A percentile compares a stretch with the other conserved stretches of the same genome.
Conservation (phyloP, 768 basidiomycete genomes). For the Auriculariales sp. region DNA sequence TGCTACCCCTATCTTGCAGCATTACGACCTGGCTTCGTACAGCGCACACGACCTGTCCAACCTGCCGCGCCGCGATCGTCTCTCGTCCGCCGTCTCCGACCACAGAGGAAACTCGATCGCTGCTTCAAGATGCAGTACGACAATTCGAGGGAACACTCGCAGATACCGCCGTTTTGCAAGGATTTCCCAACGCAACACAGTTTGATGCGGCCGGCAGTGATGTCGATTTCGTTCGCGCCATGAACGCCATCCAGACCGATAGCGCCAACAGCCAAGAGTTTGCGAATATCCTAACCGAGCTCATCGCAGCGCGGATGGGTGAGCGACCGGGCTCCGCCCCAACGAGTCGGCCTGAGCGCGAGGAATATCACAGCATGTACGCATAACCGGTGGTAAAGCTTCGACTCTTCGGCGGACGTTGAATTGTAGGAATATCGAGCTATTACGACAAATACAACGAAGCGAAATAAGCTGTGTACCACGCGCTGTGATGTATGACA, state of each 20-base stretch:
- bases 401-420: too few relatives aligned
- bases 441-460: too few relatives aligned
- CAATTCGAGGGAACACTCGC: background rate
- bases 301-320: background rate
- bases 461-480: too few relatives aligned
- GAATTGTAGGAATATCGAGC: too few relatives aligned
- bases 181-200: background rate
- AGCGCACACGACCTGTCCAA: slow-evolving; percentile 48
- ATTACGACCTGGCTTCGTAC: slow-evolving; percentile 8
- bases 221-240: background rate
- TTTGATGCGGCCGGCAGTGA: background rate
- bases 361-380: too few relatives aligned
- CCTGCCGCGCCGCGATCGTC: slow-evolving; percentile 39
- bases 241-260: background rate
- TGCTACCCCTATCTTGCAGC: slow-evolving; percentile 8
- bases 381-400: too few relatives aligned
- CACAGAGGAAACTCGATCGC: background rate
- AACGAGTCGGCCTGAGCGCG: too few relatives aligned
- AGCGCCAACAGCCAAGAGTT: background rate
- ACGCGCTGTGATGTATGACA: too few relatives aligned
- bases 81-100: background rate
- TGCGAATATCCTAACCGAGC: background rate
- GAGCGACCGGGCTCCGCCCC: too few relatives aligned
- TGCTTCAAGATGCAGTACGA: background rate
- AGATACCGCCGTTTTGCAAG: background rate